Evolutionary conservation across 164 flowering plant species (phyloP), one percentile per base, ranked within the genome.

Genomic region (Annona cherimola): DNA sequence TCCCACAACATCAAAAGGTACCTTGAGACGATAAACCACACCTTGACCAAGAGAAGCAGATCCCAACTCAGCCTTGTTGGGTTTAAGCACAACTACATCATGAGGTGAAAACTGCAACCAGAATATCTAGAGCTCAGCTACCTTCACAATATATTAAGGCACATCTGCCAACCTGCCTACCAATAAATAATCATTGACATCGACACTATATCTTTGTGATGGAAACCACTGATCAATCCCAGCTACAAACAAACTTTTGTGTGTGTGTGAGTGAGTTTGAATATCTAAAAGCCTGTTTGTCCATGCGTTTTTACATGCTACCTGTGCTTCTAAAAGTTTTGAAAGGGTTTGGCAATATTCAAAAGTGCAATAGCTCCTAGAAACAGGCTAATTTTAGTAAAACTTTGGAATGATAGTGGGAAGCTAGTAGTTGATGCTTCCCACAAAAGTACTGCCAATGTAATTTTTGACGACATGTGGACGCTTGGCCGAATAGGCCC

Each of bases 21-120:
- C 99, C 97, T 93, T 96, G 44, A 93, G 81, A 61, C 96, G 91
- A 81, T 96, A 96, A 76, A 93, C 96, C 12, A 96, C 96, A 74
- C 99, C 99, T 86, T 91, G 99, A 35, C 98, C 99, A 77, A 96
- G 91, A 50, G 96, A 74, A 82, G 93, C 90, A 66, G 95, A 89
- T 39, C 94, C 96, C 45, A 78, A 50, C 77, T 93, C 99, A 79
- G 97, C 93, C 78, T 87, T 93, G 79, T 96, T 96, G 45, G 91
- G 90, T 81, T 85, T 93, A 67, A 96, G 78, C 73, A 90, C 86
- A 76, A 96, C 98, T 63, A 93, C 96, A 78, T 96, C 99, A 85
- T 93, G 98, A 70, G 86, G 85, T 45, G 98, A 90, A 83, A 96
- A 93, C 99, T 95, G 90, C 84, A 83, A 73, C 14, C 18, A 60